These are phyloP conservation scores for Dactylonectria estremocensis DNA, from an alignment of 2,329 filamentous ascomycete genomes.

Conservation along the genomic window DNA sequence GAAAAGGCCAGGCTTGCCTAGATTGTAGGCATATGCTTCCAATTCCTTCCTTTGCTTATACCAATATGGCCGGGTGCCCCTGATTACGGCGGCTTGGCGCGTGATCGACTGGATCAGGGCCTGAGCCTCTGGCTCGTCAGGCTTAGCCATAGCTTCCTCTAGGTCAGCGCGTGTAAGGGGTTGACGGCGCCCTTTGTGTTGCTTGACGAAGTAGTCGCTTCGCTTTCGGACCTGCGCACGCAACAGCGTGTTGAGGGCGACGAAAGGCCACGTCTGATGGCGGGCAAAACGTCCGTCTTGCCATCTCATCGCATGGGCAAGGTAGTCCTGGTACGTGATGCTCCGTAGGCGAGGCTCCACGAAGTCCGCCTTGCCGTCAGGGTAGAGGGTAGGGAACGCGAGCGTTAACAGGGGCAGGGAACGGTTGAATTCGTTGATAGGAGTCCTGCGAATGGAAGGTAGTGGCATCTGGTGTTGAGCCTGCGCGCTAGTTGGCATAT, in stretches of 20 bases:
- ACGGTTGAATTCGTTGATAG: slow-evolving; percentile 16
- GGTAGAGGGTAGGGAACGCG: slow-evolving; percentile 13
- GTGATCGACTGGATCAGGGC: slow-evolving; percentile 13
- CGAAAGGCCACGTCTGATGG: not conserved
- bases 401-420: slow-evolving; percentile 10
- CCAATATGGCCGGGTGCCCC: slow-evolving; percentile 2
- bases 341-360: not conserved
- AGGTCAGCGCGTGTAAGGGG: not conserved
- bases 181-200: not conserved
- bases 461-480: not conserved
- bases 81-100: slow-evolving; percentile 2
- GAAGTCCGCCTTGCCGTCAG: slow-evolving; percentile 16
- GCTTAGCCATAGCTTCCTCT: not conserved
- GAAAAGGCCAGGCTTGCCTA: not conserved
- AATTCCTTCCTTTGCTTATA: slow-evolving; percentile 16
- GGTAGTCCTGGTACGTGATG: not conserved
- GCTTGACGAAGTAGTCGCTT: not conserved
- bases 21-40: slow-evolving; percentile 3
- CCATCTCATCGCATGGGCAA: not conserved
- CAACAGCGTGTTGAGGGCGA: slow-evolving; percentile 14
- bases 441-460: not conserved
- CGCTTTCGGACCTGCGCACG: not conserved
- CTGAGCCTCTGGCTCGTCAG: slow-evolving; percentile 1
- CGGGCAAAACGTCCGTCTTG: not conserved
- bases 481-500: slow-evolving; percentile 7